These are phyloP conservation scores for Vigna reflexopilosa DNA, from an alignment of 306 rosid genomes.

Conservation along the genomic window DNA sequence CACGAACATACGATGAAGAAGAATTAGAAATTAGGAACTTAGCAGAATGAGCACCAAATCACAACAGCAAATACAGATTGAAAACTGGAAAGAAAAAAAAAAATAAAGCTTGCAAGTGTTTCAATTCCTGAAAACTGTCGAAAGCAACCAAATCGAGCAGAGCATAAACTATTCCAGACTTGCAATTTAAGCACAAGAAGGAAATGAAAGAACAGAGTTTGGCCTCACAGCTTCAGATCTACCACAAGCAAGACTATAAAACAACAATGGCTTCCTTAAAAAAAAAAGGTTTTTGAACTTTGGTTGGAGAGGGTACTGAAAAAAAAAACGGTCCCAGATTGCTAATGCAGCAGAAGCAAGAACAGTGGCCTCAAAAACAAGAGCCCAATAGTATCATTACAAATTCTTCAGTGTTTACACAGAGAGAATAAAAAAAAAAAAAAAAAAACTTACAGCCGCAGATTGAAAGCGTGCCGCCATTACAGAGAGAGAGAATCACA, in stretches of 20 bases:
- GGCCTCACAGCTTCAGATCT: conserved; percentile 43
- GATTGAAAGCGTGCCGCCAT: conserved; percentile 49
- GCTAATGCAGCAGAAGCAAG: conserved; percentile 7
- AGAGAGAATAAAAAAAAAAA: not conserved
- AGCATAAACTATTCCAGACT: not conserved
- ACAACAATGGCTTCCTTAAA: conserved; percentile 2
- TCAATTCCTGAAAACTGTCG: not conserved
- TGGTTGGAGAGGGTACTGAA: not conserved
- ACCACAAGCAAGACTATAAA: not conserved
- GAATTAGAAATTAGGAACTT: not conserved
- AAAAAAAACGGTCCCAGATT: conserved; percentile 1
- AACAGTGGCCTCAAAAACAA: conserved; percentile 34
- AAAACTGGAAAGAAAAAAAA: not conserved
- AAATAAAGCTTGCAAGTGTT: conserved; percentile 34
- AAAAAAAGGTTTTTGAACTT: conserved; percentile 14
- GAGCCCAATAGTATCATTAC: not conserved
- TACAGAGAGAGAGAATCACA: conserved; percentile 35
- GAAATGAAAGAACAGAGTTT: not conserved
- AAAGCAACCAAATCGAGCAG: conserved; percentile 5
- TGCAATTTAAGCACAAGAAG: not conserved
- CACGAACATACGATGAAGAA: conserved; percentile 14
- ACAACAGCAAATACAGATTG: not conserved
- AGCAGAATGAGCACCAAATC: not conserved
- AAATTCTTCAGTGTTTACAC: conserved; percentile 8
- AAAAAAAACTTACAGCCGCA: conserved; percentile 49